Evolutionary conservation across 306 rosid species (phyloP), one percentile per base, ranked within the genome.

Genomic region (Trifolium fragiferum): DNA sequence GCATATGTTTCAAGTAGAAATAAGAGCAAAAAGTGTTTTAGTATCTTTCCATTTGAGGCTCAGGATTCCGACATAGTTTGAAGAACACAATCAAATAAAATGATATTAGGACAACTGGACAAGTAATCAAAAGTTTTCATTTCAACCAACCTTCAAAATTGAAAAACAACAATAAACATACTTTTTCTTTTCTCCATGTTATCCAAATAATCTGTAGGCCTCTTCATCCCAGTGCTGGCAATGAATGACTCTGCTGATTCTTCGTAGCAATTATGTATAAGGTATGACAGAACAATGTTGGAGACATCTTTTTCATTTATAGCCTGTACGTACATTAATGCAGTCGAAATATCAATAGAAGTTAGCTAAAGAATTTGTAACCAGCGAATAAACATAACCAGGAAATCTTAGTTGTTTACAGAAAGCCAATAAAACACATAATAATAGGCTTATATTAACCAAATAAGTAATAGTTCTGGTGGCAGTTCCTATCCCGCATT

Each of bases 131-230:
- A 54, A 12, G n/a, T 27, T 8, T 67, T 37, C 21, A 66, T 11
- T 57, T 50, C n/a, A 66, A 59, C 50, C 47, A 66, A 44, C 58
- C 47, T 55, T 62, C 41, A n/a, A 37, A 58, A 44, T 66, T 23
- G 60, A 51, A 30, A 50, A 50, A 62, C 23, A 43, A 44, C 21
- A 10, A 40, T 10, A 10, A 71, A 83, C 92, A 53, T 82, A 89
- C 98, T 78, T 85, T 90, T 93, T 80, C 97, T 86, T 89, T 86
- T 90, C 76, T 90, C 97, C 92, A 89, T 87, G 86, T 86, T 88
- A 72, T 86, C 93, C 27, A 87, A 47, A 81, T 75, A 82, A 73
- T 86, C 87, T 16, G 82, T 62, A 5, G 88, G 90, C 79, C 83
- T 88, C 82, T 86, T 89, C 86, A 72, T 83, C 84, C 92, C 96